A percentile compares a stretch with the other conserved stretches of the same genome.
These are phyloP conservation scores for Colletotrichum chrysophilum DNA, from an alignment of 2,329 filamentous ascomycete species.

Conservation along the genomic window DNA sequence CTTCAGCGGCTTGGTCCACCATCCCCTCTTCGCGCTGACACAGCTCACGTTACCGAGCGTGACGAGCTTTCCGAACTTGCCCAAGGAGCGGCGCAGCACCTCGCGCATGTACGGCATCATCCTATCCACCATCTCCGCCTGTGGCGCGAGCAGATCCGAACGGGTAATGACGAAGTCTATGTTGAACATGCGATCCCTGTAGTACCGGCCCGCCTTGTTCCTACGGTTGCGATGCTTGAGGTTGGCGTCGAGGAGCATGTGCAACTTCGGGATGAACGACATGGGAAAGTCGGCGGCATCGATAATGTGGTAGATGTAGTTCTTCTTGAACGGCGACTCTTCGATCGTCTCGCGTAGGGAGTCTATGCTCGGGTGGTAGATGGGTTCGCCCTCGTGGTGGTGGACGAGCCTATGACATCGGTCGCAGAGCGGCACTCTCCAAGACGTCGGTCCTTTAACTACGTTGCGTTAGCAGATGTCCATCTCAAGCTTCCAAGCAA, in stretches of 20 bases:
- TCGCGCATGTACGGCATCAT: constrained; percentile 86
- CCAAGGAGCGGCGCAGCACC: constrained; percentile 78
- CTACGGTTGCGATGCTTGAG: constrained; percentile 83
- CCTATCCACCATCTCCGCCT: constrained; percentile 81
- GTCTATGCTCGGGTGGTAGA: constrained; percentile 81
- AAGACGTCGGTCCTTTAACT: not conserved
- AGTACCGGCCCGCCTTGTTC: constrained; percentile 70
- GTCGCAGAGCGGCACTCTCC: constrained; percentile 71
- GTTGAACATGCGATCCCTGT: constrained; percentile 71
- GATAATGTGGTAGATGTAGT: constrained; percentile 93
- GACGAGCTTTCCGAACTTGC: constrained; percentile 68
- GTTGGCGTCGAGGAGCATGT: constrained; percentile 72
- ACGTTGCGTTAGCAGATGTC: not conserved
- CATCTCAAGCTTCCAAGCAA: not conserved
- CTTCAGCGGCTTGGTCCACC: constrained; percentile 90
- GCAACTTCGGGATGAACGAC: constrained; percentile 82
- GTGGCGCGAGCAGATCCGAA: constrained; percentile 83
- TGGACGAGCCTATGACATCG: constrained; percentile 85
- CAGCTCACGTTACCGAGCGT: constrained; percentile 87
- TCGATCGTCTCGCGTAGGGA: constrained; percentile 83
- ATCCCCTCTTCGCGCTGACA: constrained; percentile 83
- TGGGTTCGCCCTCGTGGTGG: constrained; percentile 73
- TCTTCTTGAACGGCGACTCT: constrained; percentile 87
- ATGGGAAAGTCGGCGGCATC: constrained; percentile 97
- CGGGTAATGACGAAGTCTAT: constrained; percentile 92